These are phyloP conservation scores for Cinnamomum chago DNA, from an alignment of 164 flowering plant species.

Conservation along the genomic window DNA sequence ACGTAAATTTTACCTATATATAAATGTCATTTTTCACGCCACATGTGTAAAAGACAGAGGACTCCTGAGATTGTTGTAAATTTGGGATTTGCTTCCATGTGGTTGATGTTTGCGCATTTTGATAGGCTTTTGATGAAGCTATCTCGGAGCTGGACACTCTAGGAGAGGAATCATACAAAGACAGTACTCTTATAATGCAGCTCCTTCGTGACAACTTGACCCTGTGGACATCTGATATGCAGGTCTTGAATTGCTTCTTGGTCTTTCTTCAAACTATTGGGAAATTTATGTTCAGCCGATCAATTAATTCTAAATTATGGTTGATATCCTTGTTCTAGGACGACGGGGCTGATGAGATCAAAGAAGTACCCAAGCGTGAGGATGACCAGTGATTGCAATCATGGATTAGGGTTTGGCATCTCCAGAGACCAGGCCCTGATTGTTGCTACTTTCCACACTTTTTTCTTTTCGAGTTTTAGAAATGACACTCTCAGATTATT, in stretches of 20 bases:
- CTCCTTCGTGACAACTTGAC: conserved; percentile 44
- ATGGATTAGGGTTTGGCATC: background rate
- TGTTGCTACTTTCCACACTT: background rate
- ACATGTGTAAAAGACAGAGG: no score
- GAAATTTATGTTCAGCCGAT: background rate
- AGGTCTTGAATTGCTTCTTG: conserved; percentile 35
- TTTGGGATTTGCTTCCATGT: no score
- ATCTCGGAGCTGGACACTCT: conserved; percentile 38
- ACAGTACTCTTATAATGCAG: conserved; percentile 85
- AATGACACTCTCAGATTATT: background rate
- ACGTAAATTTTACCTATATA: no score
- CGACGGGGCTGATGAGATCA: conserved; percentile 64
- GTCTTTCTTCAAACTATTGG: background rate
- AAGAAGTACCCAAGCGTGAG: conserved; percentile 63
- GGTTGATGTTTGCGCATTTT: background rate
- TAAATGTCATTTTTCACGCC: no score
- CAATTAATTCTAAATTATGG: background rate
- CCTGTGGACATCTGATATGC: conserved; percentile 80
- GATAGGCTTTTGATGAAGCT: conserved; percentile 83
- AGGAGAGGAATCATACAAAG: conserved; percentile 27
- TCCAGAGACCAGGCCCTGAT: no score
- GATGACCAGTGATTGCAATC: conserved; percentile 15
- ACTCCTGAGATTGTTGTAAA: no score
- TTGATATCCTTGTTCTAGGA: conserved; percentile 33
- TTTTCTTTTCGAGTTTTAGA: background rate